Percentiles rank a stretch among this genome's conserved stretches.
Evolutionary conservation across 192 early-diverging fungal species (phyloP).

Genomic region (Coemansia sp.): DNA sequence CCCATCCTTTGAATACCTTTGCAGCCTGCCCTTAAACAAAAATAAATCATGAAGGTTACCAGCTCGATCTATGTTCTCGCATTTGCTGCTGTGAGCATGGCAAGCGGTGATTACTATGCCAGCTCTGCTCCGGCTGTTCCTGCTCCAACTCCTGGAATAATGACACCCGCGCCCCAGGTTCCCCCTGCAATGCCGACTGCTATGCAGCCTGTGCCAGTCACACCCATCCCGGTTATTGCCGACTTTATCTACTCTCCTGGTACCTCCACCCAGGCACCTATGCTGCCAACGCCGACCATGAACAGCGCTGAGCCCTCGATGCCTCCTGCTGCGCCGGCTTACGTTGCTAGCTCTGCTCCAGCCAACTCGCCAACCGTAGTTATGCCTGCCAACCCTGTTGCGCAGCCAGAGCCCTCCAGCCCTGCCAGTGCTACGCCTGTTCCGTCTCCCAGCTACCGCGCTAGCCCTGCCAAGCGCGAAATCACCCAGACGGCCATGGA

Average conservation of each 20-base stretch:
- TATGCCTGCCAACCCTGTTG: conserved; percentile 16
- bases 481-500: conserved; percentile 15
- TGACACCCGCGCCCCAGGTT: not conserved
- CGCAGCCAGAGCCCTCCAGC: conserved; percentile 10
- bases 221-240: conserved; percentile 23
- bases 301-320: conserved; percentile 1
- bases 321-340: conserved; percentile 15
- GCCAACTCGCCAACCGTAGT: not conserved
- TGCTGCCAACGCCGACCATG: conserved; percentile 5
- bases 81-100: conserved; percentile 20
- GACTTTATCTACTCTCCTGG: conserved; percentile 34
- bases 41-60: conserved; percentile 36
- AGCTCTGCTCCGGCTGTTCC: conserved; percentile 21
- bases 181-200: conserved; percentile 6
- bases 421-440: conserved; percentile 5
- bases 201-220: conserved; percentile 15
- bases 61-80: conserved; percentile 32
- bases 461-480: conserved; percentile 22
- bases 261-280: conserved; percentile 3
- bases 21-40: not conserved
- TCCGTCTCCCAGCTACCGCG: conserved; percentile 19
- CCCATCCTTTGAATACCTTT: not conserved
- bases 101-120: conserved; percentile 18
- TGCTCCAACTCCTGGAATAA: conserved; percentile 3
- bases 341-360: conserved; percentile 17